phyloP scores from a whole-genome alignment of 129 eudicot species.

The Oenanthe sinensis region DNA sequence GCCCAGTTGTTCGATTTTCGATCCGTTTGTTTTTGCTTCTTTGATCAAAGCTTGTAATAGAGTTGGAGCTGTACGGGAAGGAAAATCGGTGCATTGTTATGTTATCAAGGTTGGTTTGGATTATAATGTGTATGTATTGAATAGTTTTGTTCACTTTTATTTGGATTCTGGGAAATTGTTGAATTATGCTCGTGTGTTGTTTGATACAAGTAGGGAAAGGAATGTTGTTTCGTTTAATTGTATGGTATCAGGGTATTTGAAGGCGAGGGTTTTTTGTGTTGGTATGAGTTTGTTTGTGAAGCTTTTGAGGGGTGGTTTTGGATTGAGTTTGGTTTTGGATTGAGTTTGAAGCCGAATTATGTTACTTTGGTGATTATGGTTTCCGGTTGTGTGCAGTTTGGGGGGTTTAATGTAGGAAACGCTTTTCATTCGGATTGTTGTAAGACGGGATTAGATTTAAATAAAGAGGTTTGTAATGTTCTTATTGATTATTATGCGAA shows the following conservation, averaged over 20 bases:
- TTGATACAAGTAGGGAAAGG: slow-evolving; percentile 17
- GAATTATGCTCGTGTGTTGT: slow-evolving; percentile 19
- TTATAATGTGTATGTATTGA: slow-evolving; percentile 18
- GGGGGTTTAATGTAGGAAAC: slow-evolving; percentile 10
- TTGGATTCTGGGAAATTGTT: slow-evolving; percentile 13
- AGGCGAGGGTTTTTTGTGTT: slow-evolving; percentile 8
- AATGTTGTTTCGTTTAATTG: slow-evolving; percentile 25
- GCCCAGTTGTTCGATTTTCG: neutral
- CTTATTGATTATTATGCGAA: slow-evolving; percentile 28
- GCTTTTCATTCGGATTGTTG: slow-evolving; percentile 22
- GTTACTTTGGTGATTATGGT: slow-evolving; percentile 25
- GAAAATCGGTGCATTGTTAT: slow-evolving; percentile 23
- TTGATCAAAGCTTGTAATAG: slow-evolving; percentile 26
- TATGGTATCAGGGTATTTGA: slow-evolving; percentile 26
- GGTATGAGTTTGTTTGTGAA: slow-evolving; percentile 22
- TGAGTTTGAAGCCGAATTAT: slow-evolving; percentile 20
- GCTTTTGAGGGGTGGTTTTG: slow-evolving; percentile 18
- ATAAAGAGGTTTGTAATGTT: slow-evolving; percentile 23
- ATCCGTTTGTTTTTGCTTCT: slow-evolving; percentile 30
- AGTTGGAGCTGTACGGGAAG: slow-evolving; percentile 9
- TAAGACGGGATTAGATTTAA: slow-evolving; percentile 17
- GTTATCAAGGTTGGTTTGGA: slow-evolving; percentile 17
- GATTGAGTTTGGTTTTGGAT: slow-evolving; percentile 16
- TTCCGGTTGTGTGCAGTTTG: slow-evolving; percentile 26
- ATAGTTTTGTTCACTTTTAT: slow-evolving; percentile 26